These are phyloP conservation scores for Cruciata laevipes DNA, from an alignment of 257 asterid species.

Conservation along the genomic window DNA sequence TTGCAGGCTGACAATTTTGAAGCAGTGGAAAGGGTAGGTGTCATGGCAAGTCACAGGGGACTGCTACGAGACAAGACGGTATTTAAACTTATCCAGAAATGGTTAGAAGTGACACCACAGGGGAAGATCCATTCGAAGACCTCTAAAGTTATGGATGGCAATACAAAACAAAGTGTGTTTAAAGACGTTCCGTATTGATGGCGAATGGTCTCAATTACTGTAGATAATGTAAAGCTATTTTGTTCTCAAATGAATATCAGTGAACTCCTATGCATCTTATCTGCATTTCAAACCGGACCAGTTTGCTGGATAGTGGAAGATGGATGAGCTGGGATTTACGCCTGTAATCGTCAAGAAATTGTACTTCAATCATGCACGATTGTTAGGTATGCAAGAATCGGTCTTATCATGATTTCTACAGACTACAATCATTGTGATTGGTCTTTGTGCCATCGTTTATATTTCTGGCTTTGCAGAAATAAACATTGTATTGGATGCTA, in stretches of 20 bases:
- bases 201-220: neutral
- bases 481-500: neutral
- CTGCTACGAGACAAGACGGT: conserved; percentile 46
- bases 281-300: neutral
- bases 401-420: neutral
- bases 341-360: neutral
- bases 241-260: neutral
- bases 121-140: conserved; percentile 26
- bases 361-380: neutral
- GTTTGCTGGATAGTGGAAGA: neutral
- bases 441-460: neutral
- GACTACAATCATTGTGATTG: neutral
- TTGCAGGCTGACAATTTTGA: conserved; percentile 68
- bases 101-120: conserved; percentile 55
- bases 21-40: conserved; percentile 75
- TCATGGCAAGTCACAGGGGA: conserved; percentile 53
- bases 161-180: neutral
- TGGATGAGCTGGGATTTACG: too few species aligned
- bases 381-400: neutral
- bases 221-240: neutral
- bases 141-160: conserved; percentile 49
- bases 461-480: neutral
- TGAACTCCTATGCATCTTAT: neutral
- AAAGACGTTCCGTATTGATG: neutral
- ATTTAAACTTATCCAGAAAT: conserved; percentile 42